phyloP scores from a whole-genome alignment of 345 rosid genomes.

The Lagerstroemia speciosa region DNA sequence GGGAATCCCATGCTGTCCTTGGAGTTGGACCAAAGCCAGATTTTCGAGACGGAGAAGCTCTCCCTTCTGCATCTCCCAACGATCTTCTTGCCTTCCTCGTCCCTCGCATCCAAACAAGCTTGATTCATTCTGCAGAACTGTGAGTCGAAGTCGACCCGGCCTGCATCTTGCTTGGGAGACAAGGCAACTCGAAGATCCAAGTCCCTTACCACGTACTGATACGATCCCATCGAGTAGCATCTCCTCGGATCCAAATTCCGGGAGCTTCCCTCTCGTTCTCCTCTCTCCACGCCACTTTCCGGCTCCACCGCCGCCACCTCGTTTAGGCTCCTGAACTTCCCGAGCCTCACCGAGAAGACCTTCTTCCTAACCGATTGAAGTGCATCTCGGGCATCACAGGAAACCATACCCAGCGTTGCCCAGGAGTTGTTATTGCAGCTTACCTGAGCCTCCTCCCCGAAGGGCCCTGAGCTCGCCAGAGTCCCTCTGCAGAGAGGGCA shows the following conservation, averaged over 20 bases:
- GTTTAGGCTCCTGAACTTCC: constrained; percentile 40
- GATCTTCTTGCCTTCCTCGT: constrained; percentile 37
- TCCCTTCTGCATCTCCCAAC: constrained; percentile 30
- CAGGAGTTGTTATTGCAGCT: constrained; percentile 13
- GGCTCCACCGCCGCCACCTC: constrained; percentile 20
- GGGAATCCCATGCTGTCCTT: constrained; percentile 29
- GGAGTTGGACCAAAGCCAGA: constrained; percentile 49
- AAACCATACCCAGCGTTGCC: constrained; percentile 14
- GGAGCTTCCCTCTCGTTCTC: constrained; percentile 31
- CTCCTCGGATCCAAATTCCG: constrained; percentile 41
- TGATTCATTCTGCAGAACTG: constrained; percentile 7
- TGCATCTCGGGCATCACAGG: constrained; percentile 23
- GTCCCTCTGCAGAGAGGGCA: constrained; percentile 66
- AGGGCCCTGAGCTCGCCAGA: constrained; percentile 23
- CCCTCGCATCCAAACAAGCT: constrained; percentile 7
- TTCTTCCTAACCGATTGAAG: constrained; percentile 18
- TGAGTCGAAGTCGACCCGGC: background rate
- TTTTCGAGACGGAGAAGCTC: constrained; percentile 52
- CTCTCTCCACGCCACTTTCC: too few species aligned
- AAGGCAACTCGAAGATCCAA: constrained; percentile 39
- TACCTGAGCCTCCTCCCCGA: constrained; percentile 16
- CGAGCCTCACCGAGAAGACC: constrained; percentile 54
- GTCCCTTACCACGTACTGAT: constrained; percentile 44
- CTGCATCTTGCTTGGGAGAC: constrained; percentile 8
- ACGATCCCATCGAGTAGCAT: constrained; percentile 69